A percentile compares a stretch with the other conserved stretches of the same genome.
These are phyloP conservation scores for Paradendryphiella salina DNA, from an alignment of 2,329 filamentous ascomycete species.

Conservation along the genomic window DNA sequence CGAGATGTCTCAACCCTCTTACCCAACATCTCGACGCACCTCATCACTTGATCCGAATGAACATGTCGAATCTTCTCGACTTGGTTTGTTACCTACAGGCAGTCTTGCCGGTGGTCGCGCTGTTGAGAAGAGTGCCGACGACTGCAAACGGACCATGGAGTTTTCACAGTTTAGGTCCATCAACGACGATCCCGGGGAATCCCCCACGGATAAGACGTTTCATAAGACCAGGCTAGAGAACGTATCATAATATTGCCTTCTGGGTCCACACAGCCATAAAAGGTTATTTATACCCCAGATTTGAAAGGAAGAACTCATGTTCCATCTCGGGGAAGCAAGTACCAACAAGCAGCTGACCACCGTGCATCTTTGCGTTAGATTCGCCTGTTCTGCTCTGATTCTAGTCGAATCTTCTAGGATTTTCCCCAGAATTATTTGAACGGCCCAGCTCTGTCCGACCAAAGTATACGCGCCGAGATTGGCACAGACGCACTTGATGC, in stretches of 20 bases:
- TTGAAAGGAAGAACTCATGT: neutral
- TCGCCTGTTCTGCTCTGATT: neutral
- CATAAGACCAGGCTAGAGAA: neutral
- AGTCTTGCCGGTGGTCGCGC: too few relatives aligned
- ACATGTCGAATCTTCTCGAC: neutral
- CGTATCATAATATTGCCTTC: neutral
- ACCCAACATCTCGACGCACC: neutral
- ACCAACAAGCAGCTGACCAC: neutral
- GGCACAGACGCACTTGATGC: slow-evolving; percentile 2
- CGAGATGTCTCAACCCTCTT: slow-evolving; percentile 8
- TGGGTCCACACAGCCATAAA: neutral
- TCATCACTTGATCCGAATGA: slow-evolving; percentile 7
- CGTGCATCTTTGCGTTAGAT: neutral
- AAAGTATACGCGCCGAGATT: slow-evolving; percentile 1
- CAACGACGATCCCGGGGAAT: too few relatives aligned
- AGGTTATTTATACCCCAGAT: slow-evolving; percentile 1
- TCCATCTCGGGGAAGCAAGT: neutral
- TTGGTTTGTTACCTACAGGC: neutral
- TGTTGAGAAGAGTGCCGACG: too few relatives aligned
- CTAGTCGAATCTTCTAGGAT: neutral
- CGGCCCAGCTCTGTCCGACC: slow-evolving; percentile 1
- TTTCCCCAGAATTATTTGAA: neutral
- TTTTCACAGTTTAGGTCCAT: too few relatives aligned
- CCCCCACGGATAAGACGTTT: too few relatives aligned
- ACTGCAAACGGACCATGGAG: too few relatives aligned